Evolutionary conservation across 352 stramenopile species (phyloP).

Genomic region (Thalassiosira livingstoniorum): DNA sequence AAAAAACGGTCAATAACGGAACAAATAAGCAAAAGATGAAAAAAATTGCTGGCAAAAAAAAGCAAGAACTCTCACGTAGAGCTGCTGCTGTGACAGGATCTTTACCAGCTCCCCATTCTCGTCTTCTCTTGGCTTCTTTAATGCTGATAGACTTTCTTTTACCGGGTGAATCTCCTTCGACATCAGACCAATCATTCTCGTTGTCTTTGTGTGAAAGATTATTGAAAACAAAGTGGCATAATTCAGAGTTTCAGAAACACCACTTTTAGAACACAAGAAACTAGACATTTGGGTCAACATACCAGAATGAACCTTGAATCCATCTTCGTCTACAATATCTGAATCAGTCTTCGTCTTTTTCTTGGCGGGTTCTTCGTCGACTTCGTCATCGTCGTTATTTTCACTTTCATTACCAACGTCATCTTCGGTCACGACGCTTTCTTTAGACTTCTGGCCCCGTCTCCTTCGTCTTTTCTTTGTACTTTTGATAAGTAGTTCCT

Average conservation of each 20-base stretch:
- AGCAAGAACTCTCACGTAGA: too few species aligned
- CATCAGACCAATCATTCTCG: slow-evolving; percentile 84
- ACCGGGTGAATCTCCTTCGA: slow-evolving; percentile 64
- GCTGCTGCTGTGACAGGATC: slow-evolving; percentile 74
- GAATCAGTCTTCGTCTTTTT: slow-evolving; percentile 47
- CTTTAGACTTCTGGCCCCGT: slow-evolving; percentile 37
- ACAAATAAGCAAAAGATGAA: too few species aligned
- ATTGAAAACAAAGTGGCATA: too few species aligned
- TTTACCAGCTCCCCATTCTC: slow-evolving; percentile 80
- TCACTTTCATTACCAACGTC: slow-evolving; percentile 31
- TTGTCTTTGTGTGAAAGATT: slow-evolving; percentile 70
- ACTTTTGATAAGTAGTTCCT: slow-evolving; percentile 81
- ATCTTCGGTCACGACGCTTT: slow-evolving; percentile 31
- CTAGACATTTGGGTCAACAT: too few species aligned
- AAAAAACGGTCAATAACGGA: too few species aligned
- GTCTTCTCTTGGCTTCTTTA: slow-evolving; percentile 78
- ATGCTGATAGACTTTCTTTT: slow-evolving; percentile 77
- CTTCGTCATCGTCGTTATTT: slow-evolving; percentile 37
- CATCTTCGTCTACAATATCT: slow-evolving; percentile 72
- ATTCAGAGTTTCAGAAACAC: too few species aligned
- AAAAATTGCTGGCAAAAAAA: too few species aligned
- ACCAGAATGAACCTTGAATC: slow-evolving; percentile 63
- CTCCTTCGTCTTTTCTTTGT: slow-evolving; percentile 77
- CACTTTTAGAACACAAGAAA: too few species aligned
- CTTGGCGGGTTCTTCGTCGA: slow-evolving; percentile 30